phyloP scores from a whole-genome alignment of 768 basidiomycete genomes.

The Podaxis sp. region DNA sequence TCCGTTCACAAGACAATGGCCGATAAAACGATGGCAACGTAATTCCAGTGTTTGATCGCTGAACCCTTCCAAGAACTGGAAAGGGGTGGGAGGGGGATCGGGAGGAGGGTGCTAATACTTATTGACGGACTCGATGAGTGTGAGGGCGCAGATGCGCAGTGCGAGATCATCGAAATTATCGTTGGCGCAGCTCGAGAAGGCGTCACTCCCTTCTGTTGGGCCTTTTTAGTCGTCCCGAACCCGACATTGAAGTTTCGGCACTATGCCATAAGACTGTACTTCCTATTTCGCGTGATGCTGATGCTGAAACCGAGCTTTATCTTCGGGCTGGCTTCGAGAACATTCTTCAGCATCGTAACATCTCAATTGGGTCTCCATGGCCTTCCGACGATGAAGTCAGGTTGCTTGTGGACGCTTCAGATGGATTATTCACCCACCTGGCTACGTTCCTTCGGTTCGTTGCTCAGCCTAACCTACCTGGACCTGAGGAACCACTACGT shows the following conservation, averaged over 20 bases:
- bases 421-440: constrained; percentile 26
- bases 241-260: not conserved
- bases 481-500: not conserved
- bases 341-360: not conserved
- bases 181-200: not conserved
- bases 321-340: constrained; percentile 2
- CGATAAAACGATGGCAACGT: not conserved
- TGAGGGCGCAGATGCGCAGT: not conserved
- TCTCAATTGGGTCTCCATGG: not conserved
- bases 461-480: constrained; percentile 16
- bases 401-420: constrained; percentile 20
- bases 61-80: not conserved
- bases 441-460: constrained; percentile 27
- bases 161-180: not conserved
- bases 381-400: constrained; percentile 15
- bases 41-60: not conserved
- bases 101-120: not conserved
- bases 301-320: constrained; percentile 10
- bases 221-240: constrained; percentile 5
- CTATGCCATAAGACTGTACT: not conserved
- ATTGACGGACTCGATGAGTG: not conserved
- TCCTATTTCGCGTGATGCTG: not conserved
- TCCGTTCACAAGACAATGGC: not conserved
- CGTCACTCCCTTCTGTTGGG: not conserved
- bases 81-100: too few species aligned